Conservation (phyloP, 225 moss, liverwort and hornwort species). For the Physcomitrellopsis africana region DNA sequence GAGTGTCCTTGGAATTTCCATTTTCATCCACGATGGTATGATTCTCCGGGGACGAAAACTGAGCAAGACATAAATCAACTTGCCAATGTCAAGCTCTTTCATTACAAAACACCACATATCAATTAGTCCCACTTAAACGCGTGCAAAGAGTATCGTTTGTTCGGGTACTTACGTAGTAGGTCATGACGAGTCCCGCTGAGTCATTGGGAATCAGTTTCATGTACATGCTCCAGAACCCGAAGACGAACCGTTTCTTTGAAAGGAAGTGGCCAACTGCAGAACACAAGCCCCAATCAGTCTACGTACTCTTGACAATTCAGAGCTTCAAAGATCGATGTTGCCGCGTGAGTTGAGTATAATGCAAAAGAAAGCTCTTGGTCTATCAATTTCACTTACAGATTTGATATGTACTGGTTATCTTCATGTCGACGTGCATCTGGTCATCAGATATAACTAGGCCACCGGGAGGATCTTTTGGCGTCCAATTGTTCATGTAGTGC, state of each 20-base stretch:
- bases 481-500: conserved; percentile 48
- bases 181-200: conserved; percentile 65
- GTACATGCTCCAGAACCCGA: conserved; percentile 62
- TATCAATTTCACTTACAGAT: conserved; percentile 11
- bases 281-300: neutral
- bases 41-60: conserved; percentile 63
- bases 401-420: conserved; percentile 18
- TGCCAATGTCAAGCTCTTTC: neutral
- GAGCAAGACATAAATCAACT: neutral
- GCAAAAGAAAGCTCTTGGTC: neutral
- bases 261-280: conserved; percentile 53
- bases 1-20: conserved; percentile 38
- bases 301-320: neutral
- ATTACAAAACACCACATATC: neutral
- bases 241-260: conserved; percentile 44
- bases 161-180: conserved; percentile 63
- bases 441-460: conserved; percentile 25
- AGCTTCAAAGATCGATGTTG: neutral
- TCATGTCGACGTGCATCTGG: conserved; percentile 35
- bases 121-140: too few species aligned
- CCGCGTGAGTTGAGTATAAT: neutral
- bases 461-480: conserved; percentile 16
- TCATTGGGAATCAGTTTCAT: conserved; percentile 63
- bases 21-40: neutral
- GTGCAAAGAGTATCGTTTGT: too few species aligned